A percentile compares a stretch with the other conserved stretches of the same genome.
Conservation (phyloP, 805 yeast genomes). For the Wickerhamia fluorescens region DNA sequence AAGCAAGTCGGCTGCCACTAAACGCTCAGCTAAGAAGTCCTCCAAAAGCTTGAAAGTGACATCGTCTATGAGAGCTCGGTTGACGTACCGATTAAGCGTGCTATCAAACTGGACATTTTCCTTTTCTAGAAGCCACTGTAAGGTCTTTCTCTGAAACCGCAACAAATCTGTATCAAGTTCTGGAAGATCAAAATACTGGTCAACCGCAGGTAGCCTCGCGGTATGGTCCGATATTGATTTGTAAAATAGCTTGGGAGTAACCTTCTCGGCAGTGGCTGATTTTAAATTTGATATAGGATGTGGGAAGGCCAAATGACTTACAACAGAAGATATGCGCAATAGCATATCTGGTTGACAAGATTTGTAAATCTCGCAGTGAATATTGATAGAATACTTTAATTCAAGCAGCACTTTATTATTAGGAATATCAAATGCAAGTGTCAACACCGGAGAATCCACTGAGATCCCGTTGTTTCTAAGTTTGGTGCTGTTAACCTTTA, state of each 20-base stretch:
- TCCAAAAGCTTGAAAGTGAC: constrained; percentile 1
- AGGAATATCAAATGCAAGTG: constrained; percentile 7
- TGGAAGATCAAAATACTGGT: constrained; percentile 25
- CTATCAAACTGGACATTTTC: constrained; percentile 40
- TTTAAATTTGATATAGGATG: no score
- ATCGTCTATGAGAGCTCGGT: constrained; percentile 12
- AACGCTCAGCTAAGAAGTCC: background rate
- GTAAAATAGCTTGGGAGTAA: constrained; percentile 34
- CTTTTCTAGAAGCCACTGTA: constrained; percentile 48
- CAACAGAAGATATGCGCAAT: background rate
- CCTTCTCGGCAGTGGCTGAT: no score
- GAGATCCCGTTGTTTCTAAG: constrained; percentile 7
- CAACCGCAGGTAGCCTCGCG: constrained; percentile 11
- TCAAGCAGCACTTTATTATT: constrained; percentile 7
- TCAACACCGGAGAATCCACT: constrained; percentile 4
- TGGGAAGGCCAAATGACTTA: constrained; percentile 1
- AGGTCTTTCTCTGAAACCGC: constrained; percentile 47
- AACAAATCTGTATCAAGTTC: constrained; percentile 39
- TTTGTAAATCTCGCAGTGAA: constrained; percentile 13
- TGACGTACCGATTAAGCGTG: constrained; percentile 14
- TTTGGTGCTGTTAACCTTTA: constrained; percentile 7
- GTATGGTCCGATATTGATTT: constrained; percentile 44
- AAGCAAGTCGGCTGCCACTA: background rate
- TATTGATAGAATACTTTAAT: constrained; percentile 9
- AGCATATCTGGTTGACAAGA: constrained; percentile 7